Conservation (phyloP, 2,329 filamentous ascomycete genomes). For the Nannizziopsis arthrosporioides region DNA sequence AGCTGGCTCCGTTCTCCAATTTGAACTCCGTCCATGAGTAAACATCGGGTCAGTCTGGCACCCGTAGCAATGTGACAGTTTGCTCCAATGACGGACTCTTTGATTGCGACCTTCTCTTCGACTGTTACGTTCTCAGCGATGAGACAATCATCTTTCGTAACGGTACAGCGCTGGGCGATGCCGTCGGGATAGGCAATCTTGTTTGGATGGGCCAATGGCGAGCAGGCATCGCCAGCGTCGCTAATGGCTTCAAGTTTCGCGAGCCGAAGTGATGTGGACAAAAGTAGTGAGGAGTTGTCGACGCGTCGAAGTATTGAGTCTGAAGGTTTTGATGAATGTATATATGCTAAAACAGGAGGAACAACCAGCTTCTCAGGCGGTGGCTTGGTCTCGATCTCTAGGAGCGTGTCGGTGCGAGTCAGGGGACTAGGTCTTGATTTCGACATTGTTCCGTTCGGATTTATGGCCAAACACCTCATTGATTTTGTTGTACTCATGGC, state of each 20-base stretch:
- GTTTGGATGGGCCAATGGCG: conserved; percentile 62
- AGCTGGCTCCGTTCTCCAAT: conserved; percentile 75
- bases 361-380: conserved; percentile 36
- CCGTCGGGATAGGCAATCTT: conserved; percentile 78
- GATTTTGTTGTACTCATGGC: conserved; percentile 43
- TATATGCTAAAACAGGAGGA: conserved; percentile 68
- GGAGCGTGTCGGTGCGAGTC: conserved; percentile 13
- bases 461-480: conserved; percentile 13
- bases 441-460: conserved; percentile 9
- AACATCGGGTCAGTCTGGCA: conserved; percentile 73
- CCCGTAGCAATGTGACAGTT: conserved; percentile 77
- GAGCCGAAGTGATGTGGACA: conserved; percentile 70
- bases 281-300: conserved; percentile 71
- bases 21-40: conserved; percentile 84
- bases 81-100: conserved; percentile 77
- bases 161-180: conserved; percentile 67
- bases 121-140: conserved; percentile 82
- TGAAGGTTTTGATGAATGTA: conserved; percentile 47
- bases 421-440: conserved; percentile 14
- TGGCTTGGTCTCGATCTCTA: conserved; percentile 13
- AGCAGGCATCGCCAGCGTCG: conserved; percentile 40
- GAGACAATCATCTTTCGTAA: conserved; percentile 69
- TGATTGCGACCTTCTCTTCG: conserved; percentile 81
- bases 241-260: conserved; percentile 63
- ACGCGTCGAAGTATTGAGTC: conserved; percentile 70